Base-by-base conservation (phyloP, 1,139 yeast species). In the Diutina mesorugosa region DNA sequence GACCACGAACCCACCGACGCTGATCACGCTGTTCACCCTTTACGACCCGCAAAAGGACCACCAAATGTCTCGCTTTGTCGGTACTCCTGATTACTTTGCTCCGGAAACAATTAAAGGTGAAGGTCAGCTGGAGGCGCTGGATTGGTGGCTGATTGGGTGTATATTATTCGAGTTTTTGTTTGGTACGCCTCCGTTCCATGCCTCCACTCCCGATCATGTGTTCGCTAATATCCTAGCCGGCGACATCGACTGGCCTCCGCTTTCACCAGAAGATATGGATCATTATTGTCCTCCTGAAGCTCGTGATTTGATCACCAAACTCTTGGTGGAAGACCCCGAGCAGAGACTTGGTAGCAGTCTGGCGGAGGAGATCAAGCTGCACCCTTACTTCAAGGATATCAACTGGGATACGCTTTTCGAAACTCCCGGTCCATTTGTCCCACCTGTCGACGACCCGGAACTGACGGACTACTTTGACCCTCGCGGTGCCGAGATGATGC, bases 131-230 rank as follows among this genome's bases (percentile, higher is more conserved):
- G 93, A 85, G 62, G 81, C 86, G 52, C 85, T 95, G 47, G 99
- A 95, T 73, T 95, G 99, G 99, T 95, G 99, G 99, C 89, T 98
- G 1, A 80, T 91, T 53, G 99, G 99, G 0, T 93, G 98, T 69
- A 90, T 95, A 58, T 71, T 91, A 57, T 95, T 93, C 72, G 99
- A 95, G 69, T 86, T 93, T 65, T 70, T 90, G 56, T 88, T 88
- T 67, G 99, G 99, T 0, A 88, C 84, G 66, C 97, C 99, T 0
- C 99, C 99, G 2, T 95, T 95, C 68, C 95, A 90, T 68, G 96
- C 89, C 1, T 74, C 76, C 6, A 78, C 91, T 0, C 96, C 97
- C 0, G 89, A 86, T 55, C 73, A 76, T 59, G 96, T 95, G 0
- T 93, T 95, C 66, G 80, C 83, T 57, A 90, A 90, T 62, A 93